phyloP scores from a whole-genome alignment of 2,329 filamentous ascomycete genomes.

The Huntiella omanensis region DNA sequence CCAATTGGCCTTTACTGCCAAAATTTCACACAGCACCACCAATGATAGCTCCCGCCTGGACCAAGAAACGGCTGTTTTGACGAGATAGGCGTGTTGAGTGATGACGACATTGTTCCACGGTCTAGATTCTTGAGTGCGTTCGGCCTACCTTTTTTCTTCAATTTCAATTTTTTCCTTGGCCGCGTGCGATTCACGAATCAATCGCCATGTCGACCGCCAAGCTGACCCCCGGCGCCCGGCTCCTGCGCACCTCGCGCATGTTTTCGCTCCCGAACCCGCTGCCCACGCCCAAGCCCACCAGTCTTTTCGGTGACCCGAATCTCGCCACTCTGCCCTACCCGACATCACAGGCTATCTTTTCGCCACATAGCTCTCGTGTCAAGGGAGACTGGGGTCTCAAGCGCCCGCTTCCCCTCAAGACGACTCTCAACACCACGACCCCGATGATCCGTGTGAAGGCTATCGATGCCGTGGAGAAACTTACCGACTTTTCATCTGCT shows the following conservation, averaged over 20 bases:
- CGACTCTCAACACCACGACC: conserved; percentile 52
- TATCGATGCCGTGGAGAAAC: conserved; percentile 68
- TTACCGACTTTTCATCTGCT: conserved; percentile 76
- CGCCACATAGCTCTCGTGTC: conserved; percentile 49
- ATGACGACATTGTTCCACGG: background rate
- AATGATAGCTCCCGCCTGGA: background rate
- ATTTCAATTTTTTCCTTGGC: background rate
- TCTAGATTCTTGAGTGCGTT: background rate
- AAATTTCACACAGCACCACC: conserved; percentile 11
- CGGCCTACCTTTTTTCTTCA: background rate
- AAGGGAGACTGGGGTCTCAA: conserved; percentile 90
- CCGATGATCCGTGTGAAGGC: conserved; percentile 59
- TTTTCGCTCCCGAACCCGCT: conserved; percentile 73
- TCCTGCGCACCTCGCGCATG: conserved; percentile 73
- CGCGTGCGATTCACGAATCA: too few relatives aligned
- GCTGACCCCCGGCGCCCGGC: conserved; percentile 42
- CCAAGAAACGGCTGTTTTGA: background rate
- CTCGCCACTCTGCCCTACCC: conserved; percentile 51
- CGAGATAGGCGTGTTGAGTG: background rate
- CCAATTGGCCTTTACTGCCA: conserved; percentile 2
- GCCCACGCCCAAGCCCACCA: conserved; percentile 25
- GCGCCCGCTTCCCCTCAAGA: conserved; percentile 57
- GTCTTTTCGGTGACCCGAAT: too few relatives aligned
- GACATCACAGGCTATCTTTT: conserved; percentile 67
- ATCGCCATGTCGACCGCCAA: conserved; percentile 9